A percentile compares a stretch with the other conserved stretches of the same genome.
Evolutionary conservation across 1,284 basidiomycete genomes (phyloP).

Genomic region (Vanrija sp.): DNA sequence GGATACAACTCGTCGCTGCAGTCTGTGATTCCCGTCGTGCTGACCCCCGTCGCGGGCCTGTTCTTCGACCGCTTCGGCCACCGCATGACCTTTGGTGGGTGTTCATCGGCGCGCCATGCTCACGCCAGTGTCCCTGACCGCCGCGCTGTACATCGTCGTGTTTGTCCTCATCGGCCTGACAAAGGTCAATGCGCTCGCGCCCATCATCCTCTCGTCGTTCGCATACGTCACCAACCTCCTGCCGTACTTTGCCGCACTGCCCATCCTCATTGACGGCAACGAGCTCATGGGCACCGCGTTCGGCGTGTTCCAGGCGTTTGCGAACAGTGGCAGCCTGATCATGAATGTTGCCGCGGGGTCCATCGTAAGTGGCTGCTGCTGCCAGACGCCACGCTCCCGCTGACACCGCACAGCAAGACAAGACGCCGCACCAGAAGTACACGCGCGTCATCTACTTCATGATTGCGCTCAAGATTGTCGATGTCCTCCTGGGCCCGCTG

Average conservation of each 20-base stretch:
- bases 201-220: conserved; percentile 38
- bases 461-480: conserved; percentile 44
- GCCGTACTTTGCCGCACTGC: conserved; percentile 41
- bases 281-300: conserved; percentile 44
- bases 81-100: conserved; percentile 21
- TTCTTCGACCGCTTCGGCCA: conserved; percentile 27
- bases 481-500: conserved; percentile 35
- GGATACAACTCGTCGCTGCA: conserved; percentile 42
- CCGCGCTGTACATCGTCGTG: conserved; percentile 39
- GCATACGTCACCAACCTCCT: conserved; percentile 39
- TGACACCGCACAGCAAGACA: conserved; percentile 31
- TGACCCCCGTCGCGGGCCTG: conserved; percentile 38
- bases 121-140: conserved; percentile 15
- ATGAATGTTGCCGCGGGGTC: conserved; percentile 42
- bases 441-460: conserved; percentile 42
- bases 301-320: conserved; percentile 41
- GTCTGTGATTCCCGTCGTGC: conserved; percentile 44
- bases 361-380: conserved; percentile 16
- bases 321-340: conserved; percentile 24
- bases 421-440: conserved; percentile 32
- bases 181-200: conserved; percentile 39
- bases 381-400: neutral
- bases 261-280: conserved; percentile 42
- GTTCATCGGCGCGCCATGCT: neutral
- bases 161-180: conserved; percentile 43